A percentile compares a stretch with the other conserved stretches of the same genome.
Evolutionary conservation across 345 rosid species (phyloP).

Genomic region (Syzygium aromaticum): DNA sequence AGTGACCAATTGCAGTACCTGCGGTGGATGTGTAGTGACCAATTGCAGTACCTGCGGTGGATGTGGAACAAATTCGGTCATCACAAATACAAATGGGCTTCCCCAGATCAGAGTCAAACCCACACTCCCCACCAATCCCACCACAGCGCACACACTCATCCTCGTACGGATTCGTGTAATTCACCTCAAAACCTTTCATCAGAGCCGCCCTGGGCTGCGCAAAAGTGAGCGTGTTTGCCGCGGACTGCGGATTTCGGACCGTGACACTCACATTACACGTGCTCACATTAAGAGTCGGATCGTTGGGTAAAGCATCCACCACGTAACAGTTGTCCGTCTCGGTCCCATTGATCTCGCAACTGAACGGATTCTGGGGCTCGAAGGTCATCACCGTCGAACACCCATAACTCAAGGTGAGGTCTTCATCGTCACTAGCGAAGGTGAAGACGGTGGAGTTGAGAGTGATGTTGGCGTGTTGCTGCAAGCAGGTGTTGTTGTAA

Average conservation of each 20-base stretch:
- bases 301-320: conserved; percentile 10
- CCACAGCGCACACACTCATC: conserved; percentile 11
- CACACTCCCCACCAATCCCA: conserved; percentile 14
- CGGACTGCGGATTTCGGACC: conserved; percentile 6
- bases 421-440: neutral
- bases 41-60: neutral
- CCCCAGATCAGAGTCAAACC: conserved; percentile 20
- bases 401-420: conserved; percentile 11
- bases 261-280: conserved; percentile 3
- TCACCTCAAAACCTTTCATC: conserved; percentile 22
- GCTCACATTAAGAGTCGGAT: neutral
- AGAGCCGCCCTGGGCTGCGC: conserved; percentile 18
- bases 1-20: neutral
- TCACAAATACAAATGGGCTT: conserved; percentile 19
- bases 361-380: conserved; percentile 7
- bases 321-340: conserved; percentile 7
- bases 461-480: conserved; percentile 3
- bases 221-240: neutral
- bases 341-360: conserved; percentile 7
- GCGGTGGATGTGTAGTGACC: neutral
- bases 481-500: conserved; percentile 7
- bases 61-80: conserved; percentile 14
- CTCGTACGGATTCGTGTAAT: conserved; percentile 8
- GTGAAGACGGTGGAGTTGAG: conserved; percentile 10
- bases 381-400: neutral